These are phyloP conservation scores for Allomyces macrogynus DNA, from an alignment of 192 early-diverging fungal genomes.

Conservation along the genomic window DNA sequence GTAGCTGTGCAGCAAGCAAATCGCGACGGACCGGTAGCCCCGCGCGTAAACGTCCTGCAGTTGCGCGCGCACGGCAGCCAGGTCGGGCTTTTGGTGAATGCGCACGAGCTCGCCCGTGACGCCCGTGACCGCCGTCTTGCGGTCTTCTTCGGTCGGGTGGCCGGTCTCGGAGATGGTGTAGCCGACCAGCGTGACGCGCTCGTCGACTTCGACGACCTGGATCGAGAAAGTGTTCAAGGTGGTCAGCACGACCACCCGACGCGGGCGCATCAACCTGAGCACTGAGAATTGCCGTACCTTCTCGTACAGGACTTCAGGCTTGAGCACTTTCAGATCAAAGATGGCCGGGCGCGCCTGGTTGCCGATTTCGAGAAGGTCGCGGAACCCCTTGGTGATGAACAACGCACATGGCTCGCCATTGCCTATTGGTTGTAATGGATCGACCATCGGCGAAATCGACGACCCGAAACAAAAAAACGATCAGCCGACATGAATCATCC, in stretches of 20 bases:
- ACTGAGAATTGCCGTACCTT: slow-evolving; percentile 16
- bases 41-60: slow-evolving; percentile 34
- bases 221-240: too few species aligned
- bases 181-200: slow-evolving; percentile 67
- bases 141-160: slow-evolving; percentile 16
- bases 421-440: too few species aligned
- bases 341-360: slow-evolving; percentile 87
- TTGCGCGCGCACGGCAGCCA: slow-evolving; percentile 27
- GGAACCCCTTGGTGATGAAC: slow-evolving; percentile 80
- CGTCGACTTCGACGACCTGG: slow-evolving; percentile 67
- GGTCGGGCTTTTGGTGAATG: slow-evolving; percentile 38
- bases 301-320: slow-evolving; percentile 70
- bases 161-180: slow-evolving; percentile 34
- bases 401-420: slow-evolving; percentile 77
- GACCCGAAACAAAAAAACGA: too few species aligned
- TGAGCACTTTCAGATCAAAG: slow-evolving; percentile 75
- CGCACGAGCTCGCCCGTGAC: slow-evolving; percentile 72
- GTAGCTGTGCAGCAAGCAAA: slow-evolving; percentile 87
- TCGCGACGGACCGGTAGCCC: slow-evolving; percentile 71
- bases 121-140: slow-evolving; percentile 31
- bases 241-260: background rate
- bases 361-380: slow-evolving; percentile 57
- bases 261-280: too few species aligned
- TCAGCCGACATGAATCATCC: too few species aligned
- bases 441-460: too few species aligned